phyloP scores from a whole-genome alignment of 2,329 filamentous ascomycete genomes.

The Fusarium sp. region DNA sequence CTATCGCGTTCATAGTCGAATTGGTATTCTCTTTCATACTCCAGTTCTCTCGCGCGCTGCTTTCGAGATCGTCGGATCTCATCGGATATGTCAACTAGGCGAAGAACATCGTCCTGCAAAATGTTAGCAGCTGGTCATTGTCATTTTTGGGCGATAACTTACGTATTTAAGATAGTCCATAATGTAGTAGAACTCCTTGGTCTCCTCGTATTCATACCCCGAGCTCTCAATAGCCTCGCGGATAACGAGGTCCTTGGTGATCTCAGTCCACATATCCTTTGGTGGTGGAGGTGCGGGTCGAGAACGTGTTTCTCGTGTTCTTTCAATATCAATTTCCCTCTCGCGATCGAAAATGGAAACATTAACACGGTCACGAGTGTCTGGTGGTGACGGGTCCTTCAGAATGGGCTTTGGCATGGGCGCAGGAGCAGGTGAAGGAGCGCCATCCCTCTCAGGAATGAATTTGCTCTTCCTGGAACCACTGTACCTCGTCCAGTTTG shows the following conservation, averaged over 20 bases:
- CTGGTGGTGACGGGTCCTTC: conserved; percentile 42
- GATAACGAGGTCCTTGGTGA: conserved; percentile 90
- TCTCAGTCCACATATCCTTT: conserved; percentile 91
- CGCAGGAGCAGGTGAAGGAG: conserved; percentile 30
- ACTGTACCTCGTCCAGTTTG: conserved; percentile 82
- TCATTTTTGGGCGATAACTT: conserved; percentile 53
- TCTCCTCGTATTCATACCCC: conserved; percentile 92
- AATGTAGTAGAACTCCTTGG: conserved; percentile 88
- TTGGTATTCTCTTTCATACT: conserved; percentile 68
- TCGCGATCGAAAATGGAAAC: conserved; percentile 59
- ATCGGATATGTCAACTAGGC: conserved; percentile 83
- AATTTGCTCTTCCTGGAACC: conserved; percentile 80
- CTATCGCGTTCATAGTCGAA: conserved; percentile 59
- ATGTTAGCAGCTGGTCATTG: not conserved
- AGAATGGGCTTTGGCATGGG: conserved; percentile 35
- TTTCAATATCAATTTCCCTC: conserved; percentile 63
- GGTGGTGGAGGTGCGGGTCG: conserved; percentile 53
- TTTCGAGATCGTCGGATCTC: conserved; percentile 75
- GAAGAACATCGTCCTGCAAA: conserved; percentile 82
- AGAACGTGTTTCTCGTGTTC: conserved; percentile 60
- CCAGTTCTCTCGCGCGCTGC: conserved; percentile 61
- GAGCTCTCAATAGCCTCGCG: conserved; percentile 85
- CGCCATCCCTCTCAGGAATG: conserved; percentile 71
- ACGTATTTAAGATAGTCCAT: conserved; percentile 90
- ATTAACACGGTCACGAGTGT: conserved; percentile 52